These are phyloP conservation scores for Quercus gilva DNA, from an alignment of 306 rosid genomes.

Conservation along the genomic window DNA sequence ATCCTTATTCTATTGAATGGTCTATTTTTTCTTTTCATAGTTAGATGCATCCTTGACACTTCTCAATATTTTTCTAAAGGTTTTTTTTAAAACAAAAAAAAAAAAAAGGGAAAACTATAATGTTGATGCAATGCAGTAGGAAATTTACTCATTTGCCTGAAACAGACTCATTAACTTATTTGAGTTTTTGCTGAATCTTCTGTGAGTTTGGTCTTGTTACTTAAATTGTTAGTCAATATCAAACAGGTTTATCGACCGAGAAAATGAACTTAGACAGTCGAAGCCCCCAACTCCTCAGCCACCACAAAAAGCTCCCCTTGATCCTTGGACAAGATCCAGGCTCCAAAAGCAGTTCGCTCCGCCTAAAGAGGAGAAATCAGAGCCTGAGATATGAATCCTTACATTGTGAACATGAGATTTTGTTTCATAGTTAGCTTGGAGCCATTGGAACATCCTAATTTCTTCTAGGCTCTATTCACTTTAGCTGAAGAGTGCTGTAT, in stretches of 20 bases:
- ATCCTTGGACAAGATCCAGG: slow-evolving; percentile 84
- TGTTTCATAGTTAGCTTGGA: neutral
- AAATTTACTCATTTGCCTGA: neutral
- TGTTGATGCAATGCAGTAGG: neutral
- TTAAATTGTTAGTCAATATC: slow-evolving; percentile 2
- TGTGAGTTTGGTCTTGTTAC: neutral
- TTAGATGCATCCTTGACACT: neutral
- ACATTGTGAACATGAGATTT: neutral
- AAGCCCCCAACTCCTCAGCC: slow-evolving; percentile 81
- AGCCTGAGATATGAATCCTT: slow-evolving; percentile 38
- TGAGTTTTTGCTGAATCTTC: neutral
- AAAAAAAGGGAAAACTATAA: neutral
- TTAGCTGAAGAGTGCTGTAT: neutral
- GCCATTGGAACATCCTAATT: neutral
- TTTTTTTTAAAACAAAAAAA: no score
- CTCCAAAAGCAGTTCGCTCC: slow-evolving; percentile 77
- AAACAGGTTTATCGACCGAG: slow-evolving; percentile 78
- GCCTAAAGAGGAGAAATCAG: slow-evolving; percentile 65
- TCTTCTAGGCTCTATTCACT: neutral
- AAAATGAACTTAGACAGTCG: slow-evolving; percentile 80
- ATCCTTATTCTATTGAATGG: neutral
- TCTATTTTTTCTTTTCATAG: neutral
- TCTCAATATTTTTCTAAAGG: neutral
- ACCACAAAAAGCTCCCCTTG: slow-evolving; percentile 71
- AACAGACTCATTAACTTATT: slow-evolving; percentile 5